These are phyloP conservation scores for Aschersonia sp. DNA, from an alignment of 2,329 filamentous ascomycete genomes.

Conservation along the genomic window DNA sequence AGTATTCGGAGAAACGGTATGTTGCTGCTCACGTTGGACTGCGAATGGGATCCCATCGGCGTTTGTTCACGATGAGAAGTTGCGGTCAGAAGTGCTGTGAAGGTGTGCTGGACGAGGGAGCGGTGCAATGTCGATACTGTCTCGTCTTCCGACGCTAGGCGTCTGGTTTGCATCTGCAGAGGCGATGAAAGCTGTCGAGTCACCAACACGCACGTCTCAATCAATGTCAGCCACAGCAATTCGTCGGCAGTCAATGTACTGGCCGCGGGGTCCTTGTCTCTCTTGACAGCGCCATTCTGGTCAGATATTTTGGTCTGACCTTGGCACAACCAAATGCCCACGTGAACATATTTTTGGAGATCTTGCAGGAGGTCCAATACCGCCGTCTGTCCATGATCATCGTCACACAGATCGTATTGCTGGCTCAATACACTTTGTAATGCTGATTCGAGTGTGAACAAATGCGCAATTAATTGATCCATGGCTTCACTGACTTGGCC, in stretches of 20 bases:
- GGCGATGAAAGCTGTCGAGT: constrained; percentile 48
- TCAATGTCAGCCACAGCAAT: constrained; percentile 43
- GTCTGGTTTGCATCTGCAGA: constrained; percentile 22
- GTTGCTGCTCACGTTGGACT: constrained; percentile 31
- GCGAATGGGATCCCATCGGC: constrained; percentile 18
- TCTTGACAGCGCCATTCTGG: constrained; percentile 28
- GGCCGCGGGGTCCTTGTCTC: constrained; percentile 29
- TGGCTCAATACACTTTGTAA: constrained; percentile 60
- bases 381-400: constrained; percentile 39
- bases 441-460: constrained; percentile 66
- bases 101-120: constrained; percentile 74
- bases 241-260: constrained; percentile 38
- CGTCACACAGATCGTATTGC: constrained; percentile 38
- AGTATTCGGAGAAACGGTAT: constrained; percentile 80
- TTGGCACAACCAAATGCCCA: constrained; percentile 93
- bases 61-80: constrained; percentile 39
- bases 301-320: constrained; percentile 56
- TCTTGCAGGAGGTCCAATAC: constrained; percentile 61
- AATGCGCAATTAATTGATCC: constrained; percentile 67
- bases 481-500: constrained; percentile 75
- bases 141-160: constrained; percentile 32
- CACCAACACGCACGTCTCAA: constrained; percentile 46
- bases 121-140: constrained; percentile 56
- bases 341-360: constrained; percentile 77
- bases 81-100: constrained; percentile 70